Evolutionary conservation across 768 basidiomycete genomes (phyloP), one percentile per base, ranked within the genome.

Genomic region (Mrakia gelida): DNA sequence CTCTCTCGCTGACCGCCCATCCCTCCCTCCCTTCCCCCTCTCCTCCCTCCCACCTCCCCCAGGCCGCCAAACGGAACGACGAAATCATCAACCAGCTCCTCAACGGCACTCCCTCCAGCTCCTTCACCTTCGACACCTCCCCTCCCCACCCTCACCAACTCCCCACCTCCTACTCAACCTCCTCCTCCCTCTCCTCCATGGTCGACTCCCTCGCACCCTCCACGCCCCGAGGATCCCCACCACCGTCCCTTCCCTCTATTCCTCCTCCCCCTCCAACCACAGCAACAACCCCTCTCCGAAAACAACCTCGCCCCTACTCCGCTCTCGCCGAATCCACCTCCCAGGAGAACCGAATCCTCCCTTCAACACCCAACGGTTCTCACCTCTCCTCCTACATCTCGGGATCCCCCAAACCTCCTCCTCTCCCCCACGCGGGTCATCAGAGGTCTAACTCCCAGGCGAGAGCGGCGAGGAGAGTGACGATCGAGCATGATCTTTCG

Each of bases 391-490:
- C 49, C 18, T 77, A 72, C 71, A 41, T 63, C 43, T 71, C 71
- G 1, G 43, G 56, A 21, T 34, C 54, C 0, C 70, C 71, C 16
- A 73, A 78, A 63, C 77, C 77, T 9, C 77, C 77, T n/a, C 77
- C 77, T 21, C 68, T 78, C 11, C 77, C 73, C 3, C 73, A 78
- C 16, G 73, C 72, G 6, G 52, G 49, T 2, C 77, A 78, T 38
- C 77, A 78, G 43, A 61, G 68, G 8, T 74, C 72, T 4, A 78
- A 78, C 67, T 68, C 73, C 6, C 65, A 62, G 16, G 73, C 77
- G 1, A 43, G 52, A 18, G 73, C 73, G 8, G 73, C 65, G 2
- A 49, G 73, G 21, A 73, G 73, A 26, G 45, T 78, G 21, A 78
- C 77, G 26, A 70, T 78, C 54, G 77, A 78, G 28, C 72, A 71